Evolutionary conservation across 805 yeast species (phyloP).

Genomic region (Torulaspora franciscae): DNA sequence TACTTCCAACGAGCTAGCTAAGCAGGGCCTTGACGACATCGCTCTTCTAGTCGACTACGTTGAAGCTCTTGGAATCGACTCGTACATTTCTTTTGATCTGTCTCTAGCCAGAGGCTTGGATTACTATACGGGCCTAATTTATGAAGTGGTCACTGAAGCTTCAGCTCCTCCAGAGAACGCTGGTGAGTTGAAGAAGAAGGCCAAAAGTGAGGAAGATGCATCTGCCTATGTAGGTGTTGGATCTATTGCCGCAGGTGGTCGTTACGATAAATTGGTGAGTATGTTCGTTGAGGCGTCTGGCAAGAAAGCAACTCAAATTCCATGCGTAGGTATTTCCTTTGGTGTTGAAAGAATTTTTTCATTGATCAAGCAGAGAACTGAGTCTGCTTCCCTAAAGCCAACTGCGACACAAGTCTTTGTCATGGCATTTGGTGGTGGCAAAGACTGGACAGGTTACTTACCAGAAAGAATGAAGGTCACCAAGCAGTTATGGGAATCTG

Average conservation of each 20-base stretch:
- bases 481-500: conserved; percentile 78
- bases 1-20: conserved; percentile 63
- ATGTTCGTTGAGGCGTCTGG: conserved; percentile 87
- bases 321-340: conserved; percentile 95
- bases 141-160: conserved; percentile 91
- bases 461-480: conserved; percentile 88
- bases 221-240: conserved; percentile 97
- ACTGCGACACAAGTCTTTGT: conserved; percentile 88
- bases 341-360: conserved; percentile 96
- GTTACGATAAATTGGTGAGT: conserved; percentile 93
- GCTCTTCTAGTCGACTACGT: conserved; percentile 65
- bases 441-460: conserved; percentile 89
- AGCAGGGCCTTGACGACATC: conserved; percentile 79
- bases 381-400: conserved; percentile 60
- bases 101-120: conserved; percentile 97
- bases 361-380: conserved; percentile 70
- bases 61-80: conserved; percentile 72
- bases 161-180: conserved; percentile 94
- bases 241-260: conserved; percentile 98
- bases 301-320: conserved; percentile 73
- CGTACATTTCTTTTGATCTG: conserved; percentile 76
- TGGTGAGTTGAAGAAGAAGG: conserved; percentile 53
- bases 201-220: conserved; percentile 52
- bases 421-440: conserved; percentile 99
- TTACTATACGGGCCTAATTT: conserved; percentile 94